Evolutionary conservation across 345 rosid species (phyloP).

Genomic region (Lumnitzera littorea): DNA sequence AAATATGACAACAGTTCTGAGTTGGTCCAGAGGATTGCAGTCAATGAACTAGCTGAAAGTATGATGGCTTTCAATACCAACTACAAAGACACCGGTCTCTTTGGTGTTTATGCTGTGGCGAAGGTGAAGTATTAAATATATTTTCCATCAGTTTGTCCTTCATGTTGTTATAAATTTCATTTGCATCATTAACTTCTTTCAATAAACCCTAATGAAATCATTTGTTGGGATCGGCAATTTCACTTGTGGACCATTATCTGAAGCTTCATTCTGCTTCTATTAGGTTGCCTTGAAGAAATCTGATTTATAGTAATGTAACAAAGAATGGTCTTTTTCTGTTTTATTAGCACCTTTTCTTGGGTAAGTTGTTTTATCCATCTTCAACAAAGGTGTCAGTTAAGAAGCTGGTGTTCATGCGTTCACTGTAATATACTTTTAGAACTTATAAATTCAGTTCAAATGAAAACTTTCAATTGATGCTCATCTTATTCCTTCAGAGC

Average conservation of each 20-base stretch:
- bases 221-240: too few species aligned
- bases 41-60: conserved; percentile 90
- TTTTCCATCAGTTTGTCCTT: not conserved
- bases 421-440: not conserved
- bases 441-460: not conserved
- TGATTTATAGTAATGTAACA: too few species aligned
- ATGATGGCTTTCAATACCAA: conserved; percentile 99
- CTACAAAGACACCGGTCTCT: conserved; percentile 97
- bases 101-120: conserved; percentile 95
- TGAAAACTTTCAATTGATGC: not conserved
- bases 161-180: not conserved
- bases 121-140: conserved; percentile 45
- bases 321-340: too few species aligned
- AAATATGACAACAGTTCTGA: conserved; percentile 51
- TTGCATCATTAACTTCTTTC: too few species aligned
- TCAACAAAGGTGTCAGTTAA: too few species aligned
- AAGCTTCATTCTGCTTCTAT: too few species aligned
- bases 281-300: too few species aligned
- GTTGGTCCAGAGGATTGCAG: conserved; percentile 76
- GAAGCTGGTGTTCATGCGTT: not conserved
- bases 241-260: too few species aligned
- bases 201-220: too few species aligned
- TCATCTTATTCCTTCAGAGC: conserved; percentile 34
- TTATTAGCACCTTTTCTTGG: too few species aligned
- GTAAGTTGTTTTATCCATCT: too few species aligned